Evolutionary conservation across 306 rosid species (phyloP).

Genomic region (Crataegus laevigata): DNA sequence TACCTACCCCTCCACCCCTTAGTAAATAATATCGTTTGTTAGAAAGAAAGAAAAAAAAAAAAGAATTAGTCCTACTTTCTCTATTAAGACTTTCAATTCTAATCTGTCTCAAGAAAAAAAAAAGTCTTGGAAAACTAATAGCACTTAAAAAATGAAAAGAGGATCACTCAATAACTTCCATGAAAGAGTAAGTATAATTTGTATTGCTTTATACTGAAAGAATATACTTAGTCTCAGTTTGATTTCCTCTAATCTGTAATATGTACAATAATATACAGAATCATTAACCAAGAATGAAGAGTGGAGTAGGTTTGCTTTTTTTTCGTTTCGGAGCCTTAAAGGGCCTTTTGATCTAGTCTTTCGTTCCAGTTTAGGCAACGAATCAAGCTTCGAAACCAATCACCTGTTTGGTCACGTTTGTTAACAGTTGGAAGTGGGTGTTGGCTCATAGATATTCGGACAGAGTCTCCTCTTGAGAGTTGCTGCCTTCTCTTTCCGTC

Average conservation of each 20-base stretch:
- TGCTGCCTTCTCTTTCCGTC: conserved; percentile 99
- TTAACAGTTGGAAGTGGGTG: conserved; percentile 98
- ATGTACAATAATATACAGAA: conserved; percentile 44
- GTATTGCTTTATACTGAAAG: conserved; percentile 21
- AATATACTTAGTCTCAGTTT: conserved; percentile 17
- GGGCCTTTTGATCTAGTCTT: conserved; percentile 95
- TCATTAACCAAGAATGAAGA: conserved; percentile 3
- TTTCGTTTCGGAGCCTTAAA: conserved; percentile 29
- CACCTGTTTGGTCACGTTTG: conserved; percentile 96
- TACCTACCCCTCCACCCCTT: too few species aligned
- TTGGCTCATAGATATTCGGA: conserved; percentile 77
- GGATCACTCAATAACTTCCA: conserved; percentile 3
- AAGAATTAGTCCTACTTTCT: too few species aligned
- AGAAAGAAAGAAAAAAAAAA: too few species aligned
- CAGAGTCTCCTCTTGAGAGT: conserved; percentile 93
- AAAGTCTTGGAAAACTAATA: not conserved
- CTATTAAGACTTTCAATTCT: too few species aligned
- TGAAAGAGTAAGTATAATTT: conserved; percentile 6
- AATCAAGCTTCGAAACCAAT: conserved; percentile 97
- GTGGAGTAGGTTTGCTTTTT: not conserved
- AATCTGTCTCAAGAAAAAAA: not conserved
- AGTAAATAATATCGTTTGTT: too few species aligned
- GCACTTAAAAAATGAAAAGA: not conserved
- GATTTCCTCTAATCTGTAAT: conserved; percentile 16
- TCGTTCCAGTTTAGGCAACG: conserved; percentile 99